Evolutionary conservation across 2,329 filamentous ascomycete species (phyloP).

Genomic region (Apiospora pterosperma): DNA sequence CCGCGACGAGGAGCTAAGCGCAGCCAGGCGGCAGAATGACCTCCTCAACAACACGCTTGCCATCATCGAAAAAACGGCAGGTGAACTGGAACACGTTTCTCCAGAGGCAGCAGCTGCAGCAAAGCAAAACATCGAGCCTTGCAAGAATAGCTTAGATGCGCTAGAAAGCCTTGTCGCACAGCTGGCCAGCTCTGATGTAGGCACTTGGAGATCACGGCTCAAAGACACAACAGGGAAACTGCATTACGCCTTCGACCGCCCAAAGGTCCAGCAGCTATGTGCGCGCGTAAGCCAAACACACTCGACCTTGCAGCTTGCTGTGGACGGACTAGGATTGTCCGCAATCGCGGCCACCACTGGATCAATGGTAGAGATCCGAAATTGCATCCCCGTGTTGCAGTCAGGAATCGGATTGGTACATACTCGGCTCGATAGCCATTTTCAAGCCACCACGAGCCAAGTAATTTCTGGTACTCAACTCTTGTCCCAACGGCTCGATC

Average conservation of each 20-base stretch:
- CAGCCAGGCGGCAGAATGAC: background rate
- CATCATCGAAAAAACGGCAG: background rate
- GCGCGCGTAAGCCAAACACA: conserved; percentile 5
- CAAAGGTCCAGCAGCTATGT: conserved; percentile 6
- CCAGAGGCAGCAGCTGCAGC: background rate
- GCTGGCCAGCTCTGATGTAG: background rate
- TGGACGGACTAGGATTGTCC: conserved; percentile 8
- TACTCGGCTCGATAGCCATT: background rate
- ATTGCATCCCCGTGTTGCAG: background rate
- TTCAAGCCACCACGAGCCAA: background rate
- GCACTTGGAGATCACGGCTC: background rate
- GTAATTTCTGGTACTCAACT: background rate
- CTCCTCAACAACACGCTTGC: background rate
- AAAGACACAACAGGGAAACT: conserved; percentile 7
- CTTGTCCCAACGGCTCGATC: background rate
- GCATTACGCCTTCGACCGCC: conserved; percentile 9
- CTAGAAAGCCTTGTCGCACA: conserved; percentile 1
- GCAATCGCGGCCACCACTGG: background rate
- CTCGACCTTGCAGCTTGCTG: conserved; percentile 8
- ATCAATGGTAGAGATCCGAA: background rate
- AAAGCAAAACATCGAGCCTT: background rate
- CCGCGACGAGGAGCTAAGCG: conserved; percentile 8
- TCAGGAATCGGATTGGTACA: background rate
- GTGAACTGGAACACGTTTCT: background rate
- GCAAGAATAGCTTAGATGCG: conserved; percentile 4